phyloP scores from a whole-genome alignment of 2,329 filamentous ascomycete species.

The Dactylellina drechsleri region DNA sequence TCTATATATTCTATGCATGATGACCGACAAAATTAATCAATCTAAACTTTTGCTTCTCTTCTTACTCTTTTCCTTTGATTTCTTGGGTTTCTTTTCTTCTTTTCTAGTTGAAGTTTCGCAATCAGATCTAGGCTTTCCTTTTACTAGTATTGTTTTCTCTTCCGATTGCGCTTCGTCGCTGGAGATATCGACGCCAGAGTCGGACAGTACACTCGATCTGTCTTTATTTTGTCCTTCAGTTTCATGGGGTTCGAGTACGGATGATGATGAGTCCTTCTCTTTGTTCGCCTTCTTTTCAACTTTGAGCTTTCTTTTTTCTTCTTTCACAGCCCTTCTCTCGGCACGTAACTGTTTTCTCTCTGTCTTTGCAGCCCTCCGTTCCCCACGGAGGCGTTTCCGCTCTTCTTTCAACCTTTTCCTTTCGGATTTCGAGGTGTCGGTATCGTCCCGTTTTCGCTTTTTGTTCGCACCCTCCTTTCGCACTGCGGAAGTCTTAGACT shows the following conservation, averaged over 20 bases:
- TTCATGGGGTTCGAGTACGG: neutral
- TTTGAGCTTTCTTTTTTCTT: conserved; percentile 27
- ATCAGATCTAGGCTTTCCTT: conserved; percentile 5
- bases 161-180: conserved; percentile 35
- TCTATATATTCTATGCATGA: conserved; percentile 2
- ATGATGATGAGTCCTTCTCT: neutral
- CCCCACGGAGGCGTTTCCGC: conserved; percentile 34
- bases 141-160: neutral
- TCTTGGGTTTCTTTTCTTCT: conserved; percentile 7
- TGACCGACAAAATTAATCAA: neutral
- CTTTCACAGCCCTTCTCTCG: conserved; percentile 30
- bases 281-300: conserved; percentile 20
- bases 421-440: conserved; percentile 22
- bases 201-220: conserved; percentile 17
- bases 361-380: conserved; percentile 33
- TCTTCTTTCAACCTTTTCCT: conserved; percentile 32
- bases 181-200: conserved; percentile 52
- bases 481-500: neutral
- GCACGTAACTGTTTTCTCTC: conserved; percentile 34
- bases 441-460: conserved; percentile 36
- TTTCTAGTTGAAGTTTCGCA: conserved; percentile 16
- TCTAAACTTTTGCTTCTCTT: conserved; percentile 13
- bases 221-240: neutral
- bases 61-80: conserved; percentile 20
- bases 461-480: conserved; percentile 9